Conservation (phyloP, 345 rosid genomes). For the Sisymbrium altissimum region DNA sequence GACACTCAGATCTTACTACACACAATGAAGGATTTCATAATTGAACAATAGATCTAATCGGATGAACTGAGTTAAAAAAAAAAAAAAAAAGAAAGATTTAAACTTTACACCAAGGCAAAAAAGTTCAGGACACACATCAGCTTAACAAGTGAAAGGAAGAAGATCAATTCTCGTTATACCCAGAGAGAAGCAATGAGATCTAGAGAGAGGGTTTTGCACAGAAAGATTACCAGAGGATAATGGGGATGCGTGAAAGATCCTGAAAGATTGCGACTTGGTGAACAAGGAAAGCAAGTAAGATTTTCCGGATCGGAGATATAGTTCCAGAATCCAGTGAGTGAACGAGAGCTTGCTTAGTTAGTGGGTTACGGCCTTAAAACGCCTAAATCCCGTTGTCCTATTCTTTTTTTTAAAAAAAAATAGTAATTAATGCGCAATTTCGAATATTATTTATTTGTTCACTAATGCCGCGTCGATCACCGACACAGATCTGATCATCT, state of each 20-base stretch:
- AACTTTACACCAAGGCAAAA: not conserved
- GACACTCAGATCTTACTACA: constrained; percentile 22
- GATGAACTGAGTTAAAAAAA: not conserved
- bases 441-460: not conserved
- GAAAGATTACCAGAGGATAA: constrained; percentile 5
- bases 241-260: not conserved
- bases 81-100: not conserved
- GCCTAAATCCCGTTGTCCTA: not conserved
- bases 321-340: constrained; percentile 8
- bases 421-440: not conserved
- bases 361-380: constrained; percentile 17
- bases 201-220: not conserved
- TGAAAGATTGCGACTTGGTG: constrained; percentile 18
- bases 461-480: constrained; percentile 21
- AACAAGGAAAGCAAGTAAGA: not conserved
- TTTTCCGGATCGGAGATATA: constrained; percentile 8
- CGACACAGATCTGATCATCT: constrained; percentile 22
- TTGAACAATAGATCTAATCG: not conserved
- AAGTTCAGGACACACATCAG: not conserved
- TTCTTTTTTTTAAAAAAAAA: not conserved
- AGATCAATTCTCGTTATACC: not conserved
- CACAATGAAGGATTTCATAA: not conserved
- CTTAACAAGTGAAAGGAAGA: not conserved
- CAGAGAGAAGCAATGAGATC: constrained; percentile 11
- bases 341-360: not conserved